These are phyloP conservation scores for Colletotrichum tropicicola DNA, from an alignment of 2,329 filamentous ascomycete genomes.

Conservation along the genomic window DNA sequence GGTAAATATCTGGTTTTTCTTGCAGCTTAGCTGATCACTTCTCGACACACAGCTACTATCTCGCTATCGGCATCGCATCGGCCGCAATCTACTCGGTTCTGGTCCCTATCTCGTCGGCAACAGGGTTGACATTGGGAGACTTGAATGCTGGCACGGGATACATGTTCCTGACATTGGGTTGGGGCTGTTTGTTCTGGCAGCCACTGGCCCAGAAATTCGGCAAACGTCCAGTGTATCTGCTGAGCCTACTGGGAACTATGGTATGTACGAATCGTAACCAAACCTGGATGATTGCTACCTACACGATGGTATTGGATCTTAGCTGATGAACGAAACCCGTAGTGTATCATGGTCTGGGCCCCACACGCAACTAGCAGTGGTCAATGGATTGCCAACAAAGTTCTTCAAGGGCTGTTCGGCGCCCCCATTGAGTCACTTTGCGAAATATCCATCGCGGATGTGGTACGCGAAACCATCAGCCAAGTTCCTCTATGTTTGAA, in stretches of 20 bases:
- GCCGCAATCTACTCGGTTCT: slow-evolving; percentile 42
- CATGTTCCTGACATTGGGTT: slow-evolving; percentile 61
- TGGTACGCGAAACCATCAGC: slow-evolving; percentile 14
- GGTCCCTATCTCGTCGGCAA: slow-evolving; percentile 49
- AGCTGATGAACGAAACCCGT: neutral
- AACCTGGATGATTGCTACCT: too few relatives aligned
- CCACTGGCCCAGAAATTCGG: slow-evolving; percentile 61
- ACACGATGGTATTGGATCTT: too few relatives aligned
- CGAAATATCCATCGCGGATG: slow-evolving; percentile 39
- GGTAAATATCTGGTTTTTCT: neutral
- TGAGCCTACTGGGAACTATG: neutral
- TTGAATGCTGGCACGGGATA: slow-evolving; percentile 61
- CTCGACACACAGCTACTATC: neutral
- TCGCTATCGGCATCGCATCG: slow-evolving; percentile 35
- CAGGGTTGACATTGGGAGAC: slow-evolving; percentile 50
- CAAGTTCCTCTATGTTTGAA: neutral
- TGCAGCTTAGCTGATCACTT: neutral
- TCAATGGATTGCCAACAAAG: slow-evolving; percentile 39
- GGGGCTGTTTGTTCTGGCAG: slow-evolving; percentile 61
- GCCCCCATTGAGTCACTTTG: slow-evolving; percentile 40
- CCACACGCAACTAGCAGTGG: slow-evolving; percentile 33
- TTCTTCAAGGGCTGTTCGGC: slow-evolving; percentile 39
- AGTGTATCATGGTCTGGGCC: slow-evolving; percentile 44
- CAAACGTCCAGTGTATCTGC: slow-evolving; percentile 57
- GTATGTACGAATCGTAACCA: neutral